Evolutionary conservation across 1,139 yeast species (phyloP).

Genomic region (Diutina sp.): DNA sequence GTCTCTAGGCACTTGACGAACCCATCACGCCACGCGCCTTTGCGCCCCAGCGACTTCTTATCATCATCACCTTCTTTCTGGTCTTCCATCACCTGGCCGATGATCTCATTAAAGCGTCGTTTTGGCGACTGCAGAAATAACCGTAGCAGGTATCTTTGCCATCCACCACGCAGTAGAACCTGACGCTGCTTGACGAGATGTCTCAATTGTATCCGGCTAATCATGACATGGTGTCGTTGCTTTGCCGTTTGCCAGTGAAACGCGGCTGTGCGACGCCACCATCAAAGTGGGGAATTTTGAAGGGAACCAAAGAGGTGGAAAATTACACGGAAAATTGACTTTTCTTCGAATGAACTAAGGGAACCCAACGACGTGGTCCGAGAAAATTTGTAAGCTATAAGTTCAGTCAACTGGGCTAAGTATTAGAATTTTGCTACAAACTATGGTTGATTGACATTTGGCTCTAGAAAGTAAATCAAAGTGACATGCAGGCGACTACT

Average conservation of each 20-base stretch:
- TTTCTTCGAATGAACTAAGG: no score
- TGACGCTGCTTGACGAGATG: not conserved
- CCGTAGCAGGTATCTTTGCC: not conserved
- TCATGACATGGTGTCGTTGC: not conserved
- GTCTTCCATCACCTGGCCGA: not conserved
- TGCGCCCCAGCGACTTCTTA: not conserved
- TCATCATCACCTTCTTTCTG: constrained; percentile 1
- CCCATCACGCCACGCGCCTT: constrained; percentile 9
- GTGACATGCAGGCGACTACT: no score
- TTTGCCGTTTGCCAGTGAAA: not conserved
- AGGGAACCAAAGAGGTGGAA: no score
- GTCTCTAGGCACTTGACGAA: constrained; percentile 53
- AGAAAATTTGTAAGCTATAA: no score
- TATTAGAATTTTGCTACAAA: no score
- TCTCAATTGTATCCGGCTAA: not conserved
- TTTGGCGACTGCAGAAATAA: not conserved
- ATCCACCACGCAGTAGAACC: not conserved
- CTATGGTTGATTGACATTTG: no score
- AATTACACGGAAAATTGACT: no score
- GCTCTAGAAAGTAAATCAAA: no score
- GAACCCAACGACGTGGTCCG: no score
- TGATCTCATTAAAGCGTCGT: not conserved
- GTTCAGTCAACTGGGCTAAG: no score
- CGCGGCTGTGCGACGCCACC: not conserved
- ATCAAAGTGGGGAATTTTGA: not conserved